Base-by-base conservation (phyloP, 257 asterid species). In the Nicotiana paniculata region DNA sequence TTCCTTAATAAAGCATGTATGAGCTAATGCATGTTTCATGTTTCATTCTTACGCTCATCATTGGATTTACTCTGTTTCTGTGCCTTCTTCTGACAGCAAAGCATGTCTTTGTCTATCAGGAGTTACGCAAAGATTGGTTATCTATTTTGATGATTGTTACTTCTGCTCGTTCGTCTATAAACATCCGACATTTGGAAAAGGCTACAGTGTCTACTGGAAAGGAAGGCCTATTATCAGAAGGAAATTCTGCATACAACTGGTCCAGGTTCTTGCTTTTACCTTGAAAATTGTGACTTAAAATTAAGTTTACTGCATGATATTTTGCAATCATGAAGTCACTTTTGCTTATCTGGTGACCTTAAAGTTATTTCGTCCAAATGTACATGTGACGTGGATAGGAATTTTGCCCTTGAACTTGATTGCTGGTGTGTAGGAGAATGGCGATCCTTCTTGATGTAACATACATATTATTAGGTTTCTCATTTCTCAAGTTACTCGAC, bases 181-280 rank as follows among this genome's bases (percentile, higher is more conserved):
- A 93, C 86, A 94, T 96, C 82, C 91, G 98, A 83, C 99, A 96
- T 89, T 89, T 96, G 91, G 98, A 96, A 80, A 96, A 96, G 85
- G 99, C 99, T 84, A 96, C 99, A 17, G 97, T 96, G 77, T 96
- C 99, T 74, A 94, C 98, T 2, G 99, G 99, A 83, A 96, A 96
- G 91, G 99, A 94, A 89, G 99, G 99, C 35, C 85, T 94, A 80
- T 86, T 96, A 62, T 94, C 98, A 24, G 99, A 96, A 92, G 99
- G 99, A 84, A 96, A 94, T 91, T 89, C 97, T 85, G 96, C 99
- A 77, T 92, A 94, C 88, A 94, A 93, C 90, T 96, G 99, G 99
- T 96, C 98, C 84, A 92, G 99, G 99, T 96, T 82, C 89, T 81
- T 15, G 16, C 63, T 48, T 18, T 26, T 51, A 75, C 80, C 80